Percentiles rank a stretch among this genome's conserved stretches.
Evolutionary conservation across 805 yeast species (phyloP).

Genomic region (Candida ovalis): DNA sequence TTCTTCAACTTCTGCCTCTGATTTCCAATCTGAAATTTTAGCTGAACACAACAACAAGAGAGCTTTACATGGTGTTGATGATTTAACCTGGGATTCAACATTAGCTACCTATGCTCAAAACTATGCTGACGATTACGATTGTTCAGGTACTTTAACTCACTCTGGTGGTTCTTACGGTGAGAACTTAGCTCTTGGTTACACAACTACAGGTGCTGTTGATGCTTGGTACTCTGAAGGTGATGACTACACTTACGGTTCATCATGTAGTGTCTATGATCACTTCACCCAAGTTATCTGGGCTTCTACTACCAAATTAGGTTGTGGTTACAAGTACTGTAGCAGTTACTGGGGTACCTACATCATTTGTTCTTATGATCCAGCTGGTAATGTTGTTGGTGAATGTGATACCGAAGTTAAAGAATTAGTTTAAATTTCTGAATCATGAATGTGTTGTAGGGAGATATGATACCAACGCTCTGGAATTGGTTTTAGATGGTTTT

Average conservation of each 20-base stretch:
- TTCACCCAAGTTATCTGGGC: constrained; percentile 79
- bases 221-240: constrained; percentile 72
- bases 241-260: constrained; percentile 48
- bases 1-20: constrained; percentile 14
- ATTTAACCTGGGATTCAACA: constrained; percentile 53
- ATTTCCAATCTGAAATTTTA: constrained; percentile 39
- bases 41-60: constrained; percentile 60
- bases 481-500: neutral
- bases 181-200: constrained; percentile 69
- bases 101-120: constrained; percentile 53
- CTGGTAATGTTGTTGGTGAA: constrained; percentile 65
- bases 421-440: constrained; percentile 5
- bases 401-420: constrained; percentile 35
- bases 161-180: constrained; percentile 71
- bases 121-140: constrained; percentile 52
- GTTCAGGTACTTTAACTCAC: constrained; percentile 61
- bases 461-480: no score
- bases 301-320: constrained; percentile 56
- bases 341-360: constrained; percentile 54
- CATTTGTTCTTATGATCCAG: constrained; percentile 72
- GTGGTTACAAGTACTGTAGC: constrained; percentile 52
- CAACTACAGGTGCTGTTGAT: constrained; percentile 52
- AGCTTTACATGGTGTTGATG: constrained; percentile 47
- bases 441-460: no score
- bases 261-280: constrained; percentile 53